Evolutionary conservation across 139 green algal species (phyloP).

Genomic region (Parachlorella kessleri): DNA sequence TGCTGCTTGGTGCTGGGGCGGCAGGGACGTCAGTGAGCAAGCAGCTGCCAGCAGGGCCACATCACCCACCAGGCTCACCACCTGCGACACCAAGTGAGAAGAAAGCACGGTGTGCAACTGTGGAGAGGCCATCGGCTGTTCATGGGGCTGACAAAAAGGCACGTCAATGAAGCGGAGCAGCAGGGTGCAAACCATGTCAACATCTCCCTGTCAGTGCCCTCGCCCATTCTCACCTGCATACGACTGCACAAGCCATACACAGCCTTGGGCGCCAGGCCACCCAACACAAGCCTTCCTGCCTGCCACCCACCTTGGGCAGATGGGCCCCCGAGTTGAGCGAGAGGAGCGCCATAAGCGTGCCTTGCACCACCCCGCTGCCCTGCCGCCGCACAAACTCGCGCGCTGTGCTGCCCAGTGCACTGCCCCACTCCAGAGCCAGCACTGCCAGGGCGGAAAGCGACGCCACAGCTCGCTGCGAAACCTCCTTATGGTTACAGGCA

Average conservation of each 20-base stretch:
- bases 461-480: background rate
- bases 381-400: background rate
- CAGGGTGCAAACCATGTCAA: too few relatives aligned
- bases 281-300: background rate
- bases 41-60: slow-evolving; percentile 14
- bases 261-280: too few relatives aligned
- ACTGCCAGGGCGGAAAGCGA: background rate
- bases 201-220: too few relatives aligned
- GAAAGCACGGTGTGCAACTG: too few relatives aligned
- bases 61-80: slow-evolving; percentile 29
- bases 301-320: slow-evolving; percentile 21
- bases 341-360: slow-evolving; percentile 31
- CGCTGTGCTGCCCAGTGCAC: background rate
- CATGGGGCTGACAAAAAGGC: too few relatives aligned
- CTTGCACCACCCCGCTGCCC: slow-evolving; percentile 16
- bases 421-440: slow-evolving; percentile 1
- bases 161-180: too few relatives aligned
- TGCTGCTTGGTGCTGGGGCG: background rate
- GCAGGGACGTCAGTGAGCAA: background rate
- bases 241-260: too few relatives aligned
- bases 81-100: too few relatives aligned
- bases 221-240: too few relatives aligned
- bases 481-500: slow-evolving; percentile 25
- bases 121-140: too few relatives aligned
- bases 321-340: slow-evolving; percentile 8